Percentiles rank a stretch among this genome's conserved stretches.
Evolutionary conservation across 2,329 filamentous ascomycete genomes (phyloP).

Genomic region (Neobulgaria alba): DNA sequence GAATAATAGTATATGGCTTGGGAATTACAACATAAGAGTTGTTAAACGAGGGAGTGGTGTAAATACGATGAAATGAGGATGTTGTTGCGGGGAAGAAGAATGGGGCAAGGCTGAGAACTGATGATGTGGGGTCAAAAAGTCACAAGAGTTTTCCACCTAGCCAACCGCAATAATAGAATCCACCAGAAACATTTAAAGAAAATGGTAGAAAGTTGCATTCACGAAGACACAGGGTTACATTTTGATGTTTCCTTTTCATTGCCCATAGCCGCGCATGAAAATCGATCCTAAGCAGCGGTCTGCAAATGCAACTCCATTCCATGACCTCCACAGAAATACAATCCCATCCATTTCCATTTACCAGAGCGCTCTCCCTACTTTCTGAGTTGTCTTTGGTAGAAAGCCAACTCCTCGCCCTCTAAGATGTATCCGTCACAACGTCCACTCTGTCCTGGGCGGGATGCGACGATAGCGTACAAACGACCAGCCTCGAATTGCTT

Average conservation of each 20-base stretch:
- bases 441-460: conserved; percentile 92
- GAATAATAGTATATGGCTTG: too few relatives aligned
- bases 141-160: conserved; percentile 4
- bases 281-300: conserved; percentile 17
- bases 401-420: conserved; percentile 98
- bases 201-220: neutral
- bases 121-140: conserved; percentile 16
- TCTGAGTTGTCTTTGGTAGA: conserved; percentile 99
- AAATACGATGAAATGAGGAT: too few relatives aligned
- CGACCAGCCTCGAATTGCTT: conserved; percentile 99
- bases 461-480: conserved; percentile 86
- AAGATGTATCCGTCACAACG: conserved; percentile 96
- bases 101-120: conserved; percentile 5
- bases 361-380: conserved; percentile 58
- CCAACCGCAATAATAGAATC: too few relatives aligned
- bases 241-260: conserved; percentile 26
- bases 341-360: conserved; percentile 18
- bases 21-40: too few relatives aligned
- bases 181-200: too few relatives aligned
- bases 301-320: conserved; percentile 26
- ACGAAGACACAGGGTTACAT: conserved; percentile 3
- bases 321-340: conserved; percentile 27
- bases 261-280: conserved; percentile 17
- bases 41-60: too few relatives aligned
- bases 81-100: too few relatives aligned